A percentile compares a stretch with the other conserved stretches of the same genome.
These are phyloP conservation scores for Akanthomyces dipterigenus DNA, from an alignment of 2,329 filamentous ascomycete genomes.

Conservation along the genomic window DNA sequence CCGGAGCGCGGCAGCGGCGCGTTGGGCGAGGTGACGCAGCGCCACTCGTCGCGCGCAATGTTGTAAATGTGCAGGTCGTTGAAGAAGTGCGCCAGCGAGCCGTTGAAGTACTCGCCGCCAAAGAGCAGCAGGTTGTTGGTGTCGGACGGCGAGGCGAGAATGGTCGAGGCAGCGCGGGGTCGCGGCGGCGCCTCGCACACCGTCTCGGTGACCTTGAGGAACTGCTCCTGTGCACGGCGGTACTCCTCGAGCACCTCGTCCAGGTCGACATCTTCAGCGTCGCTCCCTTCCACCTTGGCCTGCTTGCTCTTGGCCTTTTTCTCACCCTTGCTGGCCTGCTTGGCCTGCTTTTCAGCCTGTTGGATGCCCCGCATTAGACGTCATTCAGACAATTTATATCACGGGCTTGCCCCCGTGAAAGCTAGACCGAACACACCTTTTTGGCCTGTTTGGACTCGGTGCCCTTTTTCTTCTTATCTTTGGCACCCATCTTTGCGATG, in stretches of 20 bases:
- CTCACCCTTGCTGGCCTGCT: slow-evolving; percentile 84
- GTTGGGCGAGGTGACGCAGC: slow-evolving; percentile 83
- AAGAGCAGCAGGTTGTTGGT: slow-evolving; percentile 85
- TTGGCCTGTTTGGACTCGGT: slow-evolving; percentile 45
- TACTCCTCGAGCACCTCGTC: slow-evolving; percentile 92
- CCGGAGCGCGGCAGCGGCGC: slow-evolving; percentile 83
- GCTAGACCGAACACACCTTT: slow-evolving; percentile 27
- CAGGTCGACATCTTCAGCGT: slow-evolving; percentile 86
- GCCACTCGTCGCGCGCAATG: slow-evolving; percentile 84
- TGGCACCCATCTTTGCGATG: slow-evolving; percentile 25
- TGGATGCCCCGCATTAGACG: slow-evolving; percentile 9
- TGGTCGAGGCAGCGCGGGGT: slow-evolving; percentile 69
- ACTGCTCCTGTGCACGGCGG: slow-evolving; percentile 85
- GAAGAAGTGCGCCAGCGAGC: slow-evolving; percentile 69
- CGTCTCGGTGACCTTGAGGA: slow-evolving; percentile 86
- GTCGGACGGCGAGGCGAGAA: slow-evolving; percentile 81
- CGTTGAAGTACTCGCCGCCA: slow-evolving; percentile 94
- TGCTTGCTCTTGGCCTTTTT: slow-evolving; percentile 71
- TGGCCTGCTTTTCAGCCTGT: slow-evolving; percentile 58
- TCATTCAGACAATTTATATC: background rate
- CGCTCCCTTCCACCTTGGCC: slow-evolving; percentile 70
- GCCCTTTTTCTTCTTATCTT: slow-evolving; percentile 44
- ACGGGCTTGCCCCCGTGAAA: background rate
- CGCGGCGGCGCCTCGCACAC: slow-evolving; percentile 64
- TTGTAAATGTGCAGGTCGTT: slow-evolving; percentile 64